Evolutionary conservation across 2,329 filamentous ascomycete genomes (phyloP).

Genomic region (Fusarium fracticaudum): DNA sequence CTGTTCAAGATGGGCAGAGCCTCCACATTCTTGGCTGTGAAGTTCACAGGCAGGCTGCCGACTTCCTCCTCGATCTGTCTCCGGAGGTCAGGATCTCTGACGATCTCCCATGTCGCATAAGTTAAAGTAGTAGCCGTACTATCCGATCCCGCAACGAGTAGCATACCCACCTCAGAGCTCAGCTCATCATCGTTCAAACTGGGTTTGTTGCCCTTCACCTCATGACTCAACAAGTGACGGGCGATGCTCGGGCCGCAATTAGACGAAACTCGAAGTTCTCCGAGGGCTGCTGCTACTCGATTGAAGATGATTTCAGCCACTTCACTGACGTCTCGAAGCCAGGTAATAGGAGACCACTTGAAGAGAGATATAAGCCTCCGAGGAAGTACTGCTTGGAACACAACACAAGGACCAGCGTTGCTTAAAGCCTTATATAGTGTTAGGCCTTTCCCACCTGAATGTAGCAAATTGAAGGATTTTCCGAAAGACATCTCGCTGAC

Average conservation of each 20-base stretch:
- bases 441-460: neutral
- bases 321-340: neutral
- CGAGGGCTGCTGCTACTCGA: neutral
- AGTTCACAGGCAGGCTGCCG: neutral
- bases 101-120: constrained; percentile 6
- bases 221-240: neutral
- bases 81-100: neutral
- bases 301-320: constrained; percentile 3
- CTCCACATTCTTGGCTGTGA: neutral
- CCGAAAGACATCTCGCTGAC: constrained; percentile 12
- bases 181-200: neutral
- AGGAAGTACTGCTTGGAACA: constrained; percentile 1
- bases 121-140: constrained; percentile 9
- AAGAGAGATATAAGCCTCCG: neutral
- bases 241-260: neutral
- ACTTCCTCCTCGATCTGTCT: neutral
- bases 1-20: neutral
- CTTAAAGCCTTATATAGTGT: neutral
- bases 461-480: neutral
- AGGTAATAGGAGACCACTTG: neutral
- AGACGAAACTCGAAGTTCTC: neutral
- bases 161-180: neutral
- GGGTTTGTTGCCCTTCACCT: neutral
- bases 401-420: neutral
- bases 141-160: constrained; percentile 12